Evolutionary conservation across 768 basidiomycete genomes (phyloP).

Genomic region (Daedalea quercina): DNA sequence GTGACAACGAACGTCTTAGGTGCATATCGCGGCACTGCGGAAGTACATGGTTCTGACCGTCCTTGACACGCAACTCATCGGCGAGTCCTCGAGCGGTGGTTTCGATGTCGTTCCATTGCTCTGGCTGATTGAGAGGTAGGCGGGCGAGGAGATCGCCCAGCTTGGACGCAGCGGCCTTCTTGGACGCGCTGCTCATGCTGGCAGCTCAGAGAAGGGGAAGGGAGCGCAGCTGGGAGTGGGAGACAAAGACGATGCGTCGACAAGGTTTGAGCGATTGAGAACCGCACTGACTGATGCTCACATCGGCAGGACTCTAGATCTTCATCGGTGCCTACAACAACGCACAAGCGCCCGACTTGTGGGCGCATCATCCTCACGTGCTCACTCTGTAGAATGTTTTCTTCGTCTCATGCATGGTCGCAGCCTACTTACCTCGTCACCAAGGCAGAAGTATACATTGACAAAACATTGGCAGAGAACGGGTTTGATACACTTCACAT

Average conservation of each 20-base stretch:
- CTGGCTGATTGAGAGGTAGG: constrained; percentile 25
- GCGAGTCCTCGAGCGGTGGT: constrained; percentile 49
- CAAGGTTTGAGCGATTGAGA: constrained; percentile 1
- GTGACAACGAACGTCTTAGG: constrained; percentile 11
- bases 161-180: constrained; percentile 19
- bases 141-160: constrained; percentile 28
- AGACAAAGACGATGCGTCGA: neutral
- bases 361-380: neutral
- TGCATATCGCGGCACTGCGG: constrained; percentile 1
- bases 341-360: neutral
- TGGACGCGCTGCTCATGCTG: constrained; percentile 14
- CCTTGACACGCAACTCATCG: constrained; percentile 52
- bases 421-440: too few relatives aligned
- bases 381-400: too few relatives aligned
- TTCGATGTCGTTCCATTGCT: constrained; percentile 47
- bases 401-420: too few relatives aligned
- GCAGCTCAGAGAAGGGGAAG: constrained; percentile 2
- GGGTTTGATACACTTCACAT: too few relatives aligned
- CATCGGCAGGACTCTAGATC: constrained; percentile 2
- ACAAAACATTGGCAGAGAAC: too few relatives aligned
- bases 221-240: neutral
- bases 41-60: constrained; percentile 23
- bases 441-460: too few relatives aligned
- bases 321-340: neutral
- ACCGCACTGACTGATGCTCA: neutral